Base-by-base conservation (phyloP, 805 yeast species). In the Alloascoidea africana region DNA sequence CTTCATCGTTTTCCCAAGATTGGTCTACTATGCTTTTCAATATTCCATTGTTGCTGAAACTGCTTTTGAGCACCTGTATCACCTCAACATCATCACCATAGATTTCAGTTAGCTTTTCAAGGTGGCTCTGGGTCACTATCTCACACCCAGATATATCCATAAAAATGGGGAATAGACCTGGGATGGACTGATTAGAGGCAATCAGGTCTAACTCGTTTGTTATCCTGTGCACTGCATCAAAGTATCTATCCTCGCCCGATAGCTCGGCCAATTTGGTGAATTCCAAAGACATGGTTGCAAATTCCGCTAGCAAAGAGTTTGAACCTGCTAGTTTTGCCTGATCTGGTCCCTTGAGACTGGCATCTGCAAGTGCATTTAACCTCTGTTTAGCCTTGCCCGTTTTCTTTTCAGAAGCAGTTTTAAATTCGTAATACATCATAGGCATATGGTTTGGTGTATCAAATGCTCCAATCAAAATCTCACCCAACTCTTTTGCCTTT, bases 381-480 rank as follows among this genome's bases (percentile, higher is more conserved):
- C n/a, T 32, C 34, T 14, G 15, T 32, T 14, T 14, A 32, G 6
- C 17, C 34, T 6, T 14, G 34, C 34, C 34, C 8, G 13, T 35
- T 43, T 62, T 53, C n/a, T 23, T 23, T 23, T 8, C n/a, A 23
- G 8, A 8, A 23, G n/a, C n/a, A 17, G 47, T 53, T 17, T 53
- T 50, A 66, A 74, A 68, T 11, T 58, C 53, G 44, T 58, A 70
- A 38, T 56, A 60, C 15, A 68, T 45, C 5, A 66, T 40, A 2
- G 80, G 80, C 55, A 73, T 57, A 34, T 67, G 56, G 44, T 71
- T 70, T 13, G 76, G 76, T 0, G 79, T 71, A 43, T 73, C 79
- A 45, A 70, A 73, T 0, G 76, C 65, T 16, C 70, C 67, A 45
- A 73, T 45, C 23, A 71, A 49, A 38, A 70, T 55, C 36, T 67